Conservation (phyloP, 164 flowering plant genomes). For the Chimonanthus praecox region DNA sequence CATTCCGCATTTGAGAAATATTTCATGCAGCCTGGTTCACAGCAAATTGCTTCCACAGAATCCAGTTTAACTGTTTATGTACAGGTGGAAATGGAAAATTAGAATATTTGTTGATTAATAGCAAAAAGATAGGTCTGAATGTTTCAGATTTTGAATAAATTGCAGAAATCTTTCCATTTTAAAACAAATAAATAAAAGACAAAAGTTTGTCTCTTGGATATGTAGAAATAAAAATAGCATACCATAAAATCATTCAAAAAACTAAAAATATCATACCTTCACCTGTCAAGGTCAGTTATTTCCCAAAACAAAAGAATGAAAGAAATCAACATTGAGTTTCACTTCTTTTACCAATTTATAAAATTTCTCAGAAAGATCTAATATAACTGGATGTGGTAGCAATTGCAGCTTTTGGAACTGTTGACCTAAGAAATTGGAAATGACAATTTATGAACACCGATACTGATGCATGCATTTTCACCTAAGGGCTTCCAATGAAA, state of each 20-base stretch:
- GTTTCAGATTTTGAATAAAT: neutral
- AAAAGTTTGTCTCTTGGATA: no score
- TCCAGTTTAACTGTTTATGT: conserved; percentile 59
- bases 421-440: neutral
- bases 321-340: neutral
- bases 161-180: neutral
- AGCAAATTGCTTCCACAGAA: conserved; percentile 58
- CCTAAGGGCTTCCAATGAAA: neutral
- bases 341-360: neutral
- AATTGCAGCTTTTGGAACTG: neutral
- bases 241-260: neutral
- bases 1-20: conserved; percentile 56
- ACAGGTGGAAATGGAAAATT: neutral
- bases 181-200: no score
- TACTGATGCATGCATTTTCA: neutral
- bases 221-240: no score
- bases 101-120: neutral
- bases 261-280: neutral
- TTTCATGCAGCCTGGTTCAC: conserved; percentile 75
- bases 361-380: no score
- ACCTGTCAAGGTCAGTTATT: neutral
- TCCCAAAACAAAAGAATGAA: neutral
- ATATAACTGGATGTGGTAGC: neutral
- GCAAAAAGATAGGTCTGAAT: neutral
- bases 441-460: neutral